Conservation (phyloP, 2,329 filamentous ascomycete genomes). For the Penicillium olsonii region DNA sequence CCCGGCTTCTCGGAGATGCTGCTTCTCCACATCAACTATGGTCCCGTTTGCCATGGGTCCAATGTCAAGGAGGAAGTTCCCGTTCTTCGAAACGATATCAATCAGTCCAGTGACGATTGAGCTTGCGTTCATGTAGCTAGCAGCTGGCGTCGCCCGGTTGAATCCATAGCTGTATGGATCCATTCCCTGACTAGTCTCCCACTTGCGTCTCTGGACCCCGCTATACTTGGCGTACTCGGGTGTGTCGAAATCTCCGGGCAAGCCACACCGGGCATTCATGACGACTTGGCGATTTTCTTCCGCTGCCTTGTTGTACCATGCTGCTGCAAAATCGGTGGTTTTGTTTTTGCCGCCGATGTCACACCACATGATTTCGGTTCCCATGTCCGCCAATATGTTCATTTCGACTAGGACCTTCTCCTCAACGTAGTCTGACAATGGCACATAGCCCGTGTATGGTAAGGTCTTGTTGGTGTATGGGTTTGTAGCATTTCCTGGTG, state of each 20-base stretch:
- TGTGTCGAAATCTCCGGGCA: conserved; percentile 61
- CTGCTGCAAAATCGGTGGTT: conserved; percentile 45
- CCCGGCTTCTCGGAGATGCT: conserved; percentile 54
- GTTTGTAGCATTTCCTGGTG: conserved; percentile 43
- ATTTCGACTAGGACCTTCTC: conserved; percentile 49
- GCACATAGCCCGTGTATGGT: conserved; percentile 49
- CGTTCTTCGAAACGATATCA: conserved; percentile 58
- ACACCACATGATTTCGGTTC: conserved; percentile 52
- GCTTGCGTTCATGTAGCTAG: conserved; percentile 55
- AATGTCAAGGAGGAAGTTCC: conserved; percentile 59
- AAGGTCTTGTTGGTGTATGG: conserved; percentile 46
- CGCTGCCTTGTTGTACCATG: conserved; percentile 46
- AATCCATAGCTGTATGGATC: conserved; percentile 63
- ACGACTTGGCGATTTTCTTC: conserved; percentile 50
- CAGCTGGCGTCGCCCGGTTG: conserved; percentile 55
- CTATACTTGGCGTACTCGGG: conserved; percentile 59
- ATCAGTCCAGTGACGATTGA: conserved; percentile 52
- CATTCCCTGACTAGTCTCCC: conserved; percentile 62
- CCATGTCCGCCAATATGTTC: conserved; percentile 45
- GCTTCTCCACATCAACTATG: conserved; percentile 52
- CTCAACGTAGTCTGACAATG: conserved; percentile 42
- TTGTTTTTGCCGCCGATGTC: conserved; percentile 49
- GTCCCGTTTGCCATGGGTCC: conserved; percentile 59
- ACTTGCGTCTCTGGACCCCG: conserved; percentile 56
- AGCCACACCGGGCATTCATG: conserved; percentile 60